These are phyloP conservation scores for Scheffersomyces lignicola DNA, from an alignment of 1,139 yeast genomes.

Conservation along the genomic window DNA sequence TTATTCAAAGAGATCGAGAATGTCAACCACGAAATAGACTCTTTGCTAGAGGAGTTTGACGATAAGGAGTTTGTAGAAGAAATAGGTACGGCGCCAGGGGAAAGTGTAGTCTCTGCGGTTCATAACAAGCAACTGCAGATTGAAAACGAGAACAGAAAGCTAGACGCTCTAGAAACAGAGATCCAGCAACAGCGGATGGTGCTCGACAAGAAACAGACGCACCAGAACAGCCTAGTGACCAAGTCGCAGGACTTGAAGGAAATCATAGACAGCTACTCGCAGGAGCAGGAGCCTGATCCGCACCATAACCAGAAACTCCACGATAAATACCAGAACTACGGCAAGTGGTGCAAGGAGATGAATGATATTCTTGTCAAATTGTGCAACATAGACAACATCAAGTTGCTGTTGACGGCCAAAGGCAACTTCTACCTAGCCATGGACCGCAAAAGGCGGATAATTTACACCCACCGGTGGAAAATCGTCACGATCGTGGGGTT, in stretches of 20 bases:
- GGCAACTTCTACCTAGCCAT: conserved; percentile 10
- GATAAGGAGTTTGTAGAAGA: conserved; percentile 10
- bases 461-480: background rate
- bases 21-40: conserved; percentile 7
- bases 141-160: conserved; percentile 4
- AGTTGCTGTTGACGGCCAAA: conserved; percentile 8
- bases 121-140: conserved; percentile 5
- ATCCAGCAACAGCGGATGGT: background rate
- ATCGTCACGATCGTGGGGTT: conserved; percentile 1
- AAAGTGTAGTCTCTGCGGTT: conserved; percentile 8
- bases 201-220: background rate
- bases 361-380: conserved; percentile 25
- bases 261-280: conserved; percentile 5
- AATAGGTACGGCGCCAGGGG: conserved; percentile 6
- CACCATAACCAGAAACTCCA: conserved; percentile 1
- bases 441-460: conserved; percentile 3
- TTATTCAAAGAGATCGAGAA: conserved; percentile 5
- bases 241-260: conserved; percentile 7
- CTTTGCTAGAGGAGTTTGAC: conserved; percentile 9
- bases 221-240: background rate
- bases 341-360: conserved; percentile 33
- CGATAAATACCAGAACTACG: conserved; percentile 20
- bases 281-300: conserved; percentile 1
- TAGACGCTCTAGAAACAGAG: conserved; percentile 7
- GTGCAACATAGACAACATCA: conserved; percentile 14